Conservation (phyloP, 2,329 filamentous ascomycete genomes). For the Emericellopsis cladophorae region DNA sequence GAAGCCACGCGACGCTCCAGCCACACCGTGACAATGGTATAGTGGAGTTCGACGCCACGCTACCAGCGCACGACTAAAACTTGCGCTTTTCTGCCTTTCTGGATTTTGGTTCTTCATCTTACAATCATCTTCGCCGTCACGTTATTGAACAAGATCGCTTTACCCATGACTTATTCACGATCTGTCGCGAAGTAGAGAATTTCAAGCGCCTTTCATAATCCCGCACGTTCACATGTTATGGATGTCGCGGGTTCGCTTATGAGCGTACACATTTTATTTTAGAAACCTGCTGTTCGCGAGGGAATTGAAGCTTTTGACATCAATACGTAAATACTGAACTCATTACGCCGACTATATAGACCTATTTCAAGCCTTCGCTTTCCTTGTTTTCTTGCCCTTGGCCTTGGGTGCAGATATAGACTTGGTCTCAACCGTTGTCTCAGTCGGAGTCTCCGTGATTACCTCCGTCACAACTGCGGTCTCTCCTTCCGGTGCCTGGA, state of each 20-base stretch:
- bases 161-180: slow-evolving; percentile 30
- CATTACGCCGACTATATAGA: background rate
- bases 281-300: background rate
- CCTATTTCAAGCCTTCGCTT: slow-evolving; percentile 1
- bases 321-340: background rate
- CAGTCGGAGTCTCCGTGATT: slow-evolving; percentile 7
- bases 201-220: slow-evolving; percentile 46
- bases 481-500: slow-evolving; percentile 23
- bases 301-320: background rate
- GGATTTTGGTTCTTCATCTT: no score
- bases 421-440: slow-evolving; percentile 11
- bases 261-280: slow-evolving; percentile 34
- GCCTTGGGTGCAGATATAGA: slow-evolving; percentile 12
- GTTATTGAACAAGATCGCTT: slow-evolving; percentile 2
- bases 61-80: no score
- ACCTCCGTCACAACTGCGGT: slow-evolving; percentile 17
- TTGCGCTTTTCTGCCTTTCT: no score
- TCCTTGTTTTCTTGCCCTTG: slow-evolving; percentile 18
- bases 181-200: slow-evolving; percentile 40
- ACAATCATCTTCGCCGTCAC: slow-evolving; percentile 20
- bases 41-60: no score
- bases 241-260: slow-evolving; percentile 49
- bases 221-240: slow-evolving; percentile 29
- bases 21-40: no score
- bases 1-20: no score